Percentiles rank a stretch among this genome's conserved stretches.
These are phyloP conservation scores for Myrmaecium sp. DNA, from an alignment of 2,329 filamentous ascomycete species.

Conservation along the genomic window DNA sequence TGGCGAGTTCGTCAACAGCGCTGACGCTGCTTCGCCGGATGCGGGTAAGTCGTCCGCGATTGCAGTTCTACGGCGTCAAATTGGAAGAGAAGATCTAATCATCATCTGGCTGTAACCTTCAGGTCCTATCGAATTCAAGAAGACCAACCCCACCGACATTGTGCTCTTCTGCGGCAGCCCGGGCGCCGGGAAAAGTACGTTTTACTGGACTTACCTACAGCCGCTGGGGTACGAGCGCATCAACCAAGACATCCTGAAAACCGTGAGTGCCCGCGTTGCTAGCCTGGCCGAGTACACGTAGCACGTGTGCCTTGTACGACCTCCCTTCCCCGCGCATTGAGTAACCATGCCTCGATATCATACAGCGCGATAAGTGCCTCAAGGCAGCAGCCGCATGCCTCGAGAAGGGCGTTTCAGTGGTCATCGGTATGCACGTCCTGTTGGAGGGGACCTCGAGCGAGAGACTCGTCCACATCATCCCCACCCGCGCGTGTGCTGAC, in stretches of 20 bases:
- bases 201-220: conserved; percentile 63
- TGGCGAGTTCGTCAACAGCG: conserved; percentile 29
- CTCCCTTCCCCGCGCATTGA: conserved; percentile 7
- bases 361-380: conserved; percentile 45
- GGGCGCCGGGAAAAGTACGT: conserved; percentile 81
- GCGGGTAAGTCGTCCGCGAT: conserved; percentile 17
- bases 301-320: conserved; percentile 9
- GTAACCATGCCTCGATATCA: conserved; percentile 13
- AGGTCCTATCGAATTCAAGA: conserved; percentile 29
- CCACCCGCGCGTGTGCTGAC: conserved; percentile 1
- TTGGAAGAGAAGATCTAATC: neutral
- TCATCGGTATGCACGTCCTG: conserved; percentile 48
- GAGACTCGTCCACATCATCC: conserved; percentile 3
- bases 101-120: conserved; percentile 2
- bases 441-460: no score
- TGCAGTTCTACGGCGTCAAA: no score
- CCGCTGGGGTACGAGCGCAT: conserved; percentile 67
- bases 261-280: conserved; percentile 26
- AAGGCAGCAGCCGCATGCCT: conserved; percentile 54
- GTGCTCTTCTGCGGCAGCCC: conserved; percentile 80
- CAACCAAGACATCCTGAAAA: conserved; percentile 82
- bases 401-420: conserved; percentile 49
- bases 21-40: conserved; percentile 12
- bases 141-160: conserved; percentile 51
- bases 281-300: conserved; percentile 5